Base-by-base conservation (phyloP, 805 yeast species). In the Candida krabiensis region DNA sequence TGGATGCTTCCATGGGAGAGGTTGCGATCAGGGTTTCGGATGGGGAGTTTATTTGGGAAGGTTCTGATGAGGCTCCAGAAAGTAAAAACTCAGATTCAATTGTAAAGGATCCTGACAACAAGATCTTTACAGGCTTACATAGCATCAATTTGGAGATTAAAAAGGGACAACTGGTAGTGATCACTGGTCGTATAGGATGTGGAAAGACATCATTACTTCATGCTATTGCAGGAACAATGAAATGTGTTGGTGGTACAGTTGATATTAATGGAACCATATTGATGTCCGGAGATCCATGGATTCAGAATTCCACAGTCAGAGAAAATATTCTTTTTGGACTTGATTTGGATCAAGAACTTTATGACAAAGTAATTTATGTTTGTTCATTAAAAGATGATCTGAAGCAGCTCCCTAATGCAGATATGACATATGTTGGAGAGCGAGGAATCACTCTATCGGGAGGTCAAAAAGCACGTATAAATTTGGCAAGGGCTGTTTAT, bases 391-490 rank as follows among this genome's bases (percentile, higher is more conserved):
- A 69, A 27, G 75, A 73, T 28, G 95, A 86, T 60, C 65, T 86
- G 42, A 73, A 73, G 4, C 67, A 75, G 19, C 61, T 86, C 21
- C 85, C 85, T 8, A 85, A 78, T 15, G 91, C 91, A 27, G 95
- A 86, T 53, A 50, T 55, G 32, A 84, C 95, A 1, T 83, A 81
- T 58, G 83, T 86, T 48, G 95, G 95, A 46, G 95, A 86, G 58
- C 71, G 86, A 57, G 95, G 95, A 52, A 79, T 86, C 33, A 84
- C 89, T 0, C 61, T 86, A 25, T 82, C 90, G 4, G 95, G 95
- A 43, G 95, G 95, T 36, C 95, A 86, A 60, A 86, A 86, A 66
- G 90, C 95, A 1, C 73, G 95, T 58, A 74, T 86, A 37, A 77
- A 79, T 53, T 64, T 86, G 43, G 95, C 95, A 3, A 72, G 95